Evolutionary conservation across 768 basidiomycete species (phyloP).

Genomic region (Termitomyces sp.): DNA sequence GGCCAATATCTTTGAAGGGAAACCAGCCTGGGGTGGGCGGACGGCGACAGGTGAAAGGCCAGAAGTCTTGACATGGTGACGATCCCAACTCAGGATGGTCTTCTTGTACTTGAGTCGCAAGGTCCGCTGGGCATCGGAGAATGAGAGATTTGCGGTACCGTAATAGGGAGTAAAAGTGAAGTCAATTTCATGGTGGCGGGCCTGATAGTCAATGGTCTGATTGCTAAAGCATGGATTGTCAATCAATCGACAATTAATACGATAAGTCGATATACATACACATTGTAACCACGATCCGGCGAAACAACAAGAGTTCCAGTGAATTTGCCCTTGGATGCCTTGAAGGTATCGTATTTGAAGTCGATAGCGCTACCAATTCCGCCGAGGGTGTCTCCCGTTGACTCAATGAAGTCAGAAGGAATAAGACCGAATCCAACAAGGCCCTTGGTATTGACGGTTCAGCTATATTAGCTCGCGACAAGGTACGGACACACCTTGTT

Average conservation of each 20-base stretch:
- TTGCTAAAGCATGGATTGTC: slow-evolving; percentile 27
- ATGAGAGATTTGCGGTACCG: slow-evolving; percentile 38
- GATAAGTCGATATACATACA: slow-evolving; percentile 31
- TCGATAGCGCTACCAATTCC: slow-evolving; percentile 63
- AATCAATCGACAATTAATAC: no score
- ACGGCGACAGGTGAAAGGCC: slow-evolving; percentile 54
- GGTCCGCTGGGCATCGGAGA: slow-evolving; percentile 47
- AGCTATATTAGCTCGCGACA: background rate
- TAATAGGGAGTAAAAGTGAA: slow-evolving; percentile 60
- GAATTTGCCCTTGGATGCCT: slow-evolving; percentile 30
- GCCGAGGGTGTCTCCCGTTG: slow-evolving; percentile 57
- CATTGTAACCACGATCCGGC: slow-evolving; percentile 56
- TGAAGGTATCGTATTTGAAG: slow-evolving; percentile 48
- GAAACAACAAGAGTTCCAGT: slow-evolving; percentile 44
- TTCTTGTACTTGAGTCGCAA: slow-evolving; percentile 46
- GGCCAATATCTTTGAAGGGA: slow-evolving; percentile 24
- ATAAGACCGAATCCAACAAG: slow-evolving; percentile 62
- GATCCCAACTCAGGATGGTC: slow-evolving; percentile 49
- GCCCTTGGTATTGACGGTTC: slow-evolving; percentile 30
- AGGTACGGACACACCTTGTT: slow-evolving; percentile 4
- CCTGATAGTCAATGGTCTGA: slow-evolving; percentile 56
- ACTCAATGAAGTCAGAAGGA: slow-evolving; percentile 52
- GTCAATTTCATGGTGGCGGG: slow-evolving; percentile 57
- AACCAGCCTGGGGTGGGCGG: slow-evolving; percentile 33
- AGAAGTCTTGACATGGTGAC: slow-evolving; percentile 41